A percentile compares a stretch with the other conserved stretches of the same genome.
Conservation (phyloP, 1,284 basidiomycete genomes). For the Microbotryum scabiosae region DNA sequence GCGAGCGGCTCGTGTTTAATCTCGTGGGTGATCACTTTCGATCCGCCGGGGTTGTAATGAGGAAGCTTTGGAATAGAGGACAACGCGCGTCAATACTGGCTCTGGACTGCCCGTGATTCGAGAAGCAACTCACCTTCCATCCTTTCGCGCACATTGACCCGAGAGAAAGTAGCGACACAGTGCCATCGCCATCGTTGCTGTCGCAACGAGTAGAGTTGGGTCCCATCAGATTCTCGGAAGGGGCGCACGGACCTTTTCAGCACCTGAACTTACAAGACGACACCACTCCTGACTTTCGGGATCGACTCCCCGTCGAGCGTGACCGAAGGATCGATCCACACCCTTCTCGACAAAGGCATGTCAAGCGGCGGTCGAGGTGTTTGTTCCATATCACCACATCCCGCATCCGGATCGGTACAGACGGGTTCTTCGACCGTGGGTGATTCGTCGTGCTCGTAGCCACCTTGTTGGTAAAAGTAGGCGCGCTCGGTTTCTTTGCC, state of each 20-base stretch:
- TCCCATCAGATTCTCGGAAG: background rate
- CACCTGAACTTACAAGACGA: conserved; percentile 5
- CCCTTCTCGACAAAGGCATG: conserved; percentile 53
- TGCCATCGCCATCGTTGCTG: conserved; percentile 76
- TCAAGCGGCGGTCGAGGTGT: conserved; percentile 50
- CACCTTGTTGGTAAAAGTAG: conserved; percentile 57
- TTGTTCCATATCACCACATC: conserved; percentile 25
- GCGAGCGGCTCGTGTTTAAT: conserved; percentile 74
- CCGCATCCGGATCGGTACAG: conserved; percentile 19
- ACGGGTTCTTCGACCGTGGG: conserved; percentile 27
- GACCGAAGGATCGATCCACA: conserved; percentile 76
- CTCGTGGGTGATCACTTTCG: conserved; percentile 78
- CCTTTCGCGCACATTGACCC: conserved; percentile 94
- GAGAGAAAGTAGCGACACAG: conserved; percentile 77
- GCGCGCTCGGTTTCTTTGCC: conserved; percentile 78
- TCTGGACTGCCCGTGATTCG: background rate
- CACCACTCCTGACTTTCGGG: conserved; percentile 28
- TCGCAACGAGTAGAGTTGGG: background rate
- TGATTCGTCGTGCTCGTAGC: conserved; percentile 58
- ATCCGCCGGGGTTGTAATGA: conserved; percentile 88
- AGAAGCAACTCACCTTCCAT: conserved; percentile 55
- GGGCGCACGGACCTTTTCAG: background rate
- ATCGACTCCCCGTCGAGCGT: conserved; percentile 46
- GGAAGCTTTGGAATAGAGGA: conserved; percentile 42
- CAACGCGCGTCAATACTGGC: background rate